Conservation (phyloP, 495 filamentous ascomycete species). For the Tuber indicum region DNA sequence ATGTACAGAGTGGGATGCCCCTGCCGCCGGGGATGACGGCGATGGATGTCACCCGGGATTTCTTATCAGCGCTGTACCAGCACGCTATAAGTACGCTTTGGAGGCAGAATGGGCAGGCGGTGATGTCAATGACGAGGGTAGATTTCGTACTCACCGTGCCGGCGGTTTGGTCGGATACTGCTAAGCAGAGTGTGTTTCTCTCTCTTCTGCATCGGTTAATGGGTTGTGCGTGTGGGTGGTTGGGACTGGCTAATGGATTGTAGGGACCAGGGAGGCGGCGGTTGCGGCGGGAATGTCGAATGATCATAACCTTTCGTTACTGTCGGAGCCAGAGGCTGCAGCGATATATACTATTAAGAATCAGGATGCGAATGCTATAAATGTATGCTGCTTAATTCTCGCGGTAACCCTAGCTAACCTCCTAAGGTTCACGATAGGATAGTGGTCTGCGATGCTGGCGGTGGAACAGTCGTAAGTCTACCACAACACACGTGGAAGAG, state of each 20-base stretch:
- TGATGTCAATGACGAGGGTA: conserved; percentile 53
- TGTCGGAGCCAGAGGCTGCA: conserved; percentile 35
- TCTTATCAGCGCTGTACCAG: conserved; percentile 59
- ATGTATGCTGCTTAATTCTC: background rate
- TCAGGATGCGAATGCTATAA: conserved; percentile 6
- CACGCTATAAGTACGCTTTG: conserved; percentile 67
- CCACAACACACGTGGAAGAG: background rate
- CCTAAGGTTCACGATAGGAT: conserved; percentile 25
- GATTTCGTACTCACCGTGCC: conserved; percentile 59
- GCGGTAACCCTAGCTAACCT: conserved; percentile 6
- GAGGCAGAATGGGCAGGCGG: conserved; percentile 54
- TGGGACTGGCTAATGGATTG: background rate
- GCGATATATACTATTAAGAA: conserved; percentile 29
- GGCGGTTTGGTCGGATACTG: conserved; percentile 69
- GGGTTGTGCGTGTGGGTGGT: background rate
- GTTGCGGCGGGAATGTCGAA: conserved; percentile 59
- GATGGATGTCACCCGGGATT: conserved; percentile 48
- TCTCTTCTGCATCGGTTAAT: conserved; percentile 41
- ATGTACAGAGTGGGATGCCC: conserved; percentile 39
- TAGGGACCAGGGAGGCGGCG: conserved; percentile 54
- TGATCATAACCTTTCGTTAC: conserved; percentile 49
- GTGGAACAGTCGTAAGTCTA: conserved; percentile 28
- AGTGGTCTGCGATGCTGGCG: conserved; percentile 34
- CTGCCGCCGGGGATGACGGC: conserved; percentile 15
- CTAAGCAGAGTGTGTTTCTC: conserved; percentile 44